Evolutionary conservation across 768 basidiomycete species (phyloP).

Genomic region (Bullera alba): DNA sequence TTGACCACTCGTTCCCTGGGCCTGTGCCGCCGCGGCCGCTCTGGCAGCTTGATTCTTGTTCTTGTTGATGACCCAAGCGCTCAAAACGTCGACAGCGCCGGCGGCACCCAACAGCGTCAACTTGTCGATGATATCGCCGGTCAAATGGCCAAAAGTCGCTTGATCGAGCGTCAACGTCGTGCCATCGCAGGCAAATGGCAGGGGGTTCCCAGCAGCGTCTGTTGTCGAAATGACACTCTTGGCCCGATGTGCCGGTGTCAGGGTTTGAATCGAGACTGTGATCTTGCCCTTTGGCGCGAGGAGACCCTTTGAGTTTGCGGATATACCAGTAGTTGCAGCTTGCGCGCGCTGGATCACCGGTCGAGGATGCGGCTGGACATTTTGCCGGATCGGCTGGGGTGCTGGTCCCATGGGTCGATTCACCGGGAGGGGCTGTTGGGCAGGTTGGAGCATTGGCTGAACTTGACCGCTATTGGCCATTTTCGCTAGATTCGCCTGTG

Average conservation of each 20-base stretch:
- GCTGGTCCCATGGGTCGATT: conserved; percentile 8
- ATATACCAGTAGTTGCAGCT: conserved; percentile 11
- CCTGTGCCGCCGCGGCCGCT: conserved; percentile 10
- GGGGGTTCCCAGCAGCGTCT: conserved; percentile 27
- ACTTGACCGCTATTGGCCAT: no score
- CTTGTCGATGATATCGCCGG: conserved; percentile 29
- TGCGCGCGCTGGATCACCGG: conserved; percentile 4
- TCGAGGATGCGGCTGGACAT: not conserved
- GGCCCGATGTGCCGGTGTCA: conserved; percentile 31
- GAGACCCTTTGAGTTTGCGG: conserved; percentile 16
- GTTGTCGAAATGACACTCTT: conserved; percentile 23
- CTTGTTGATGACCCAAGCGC: conserved; percentile 38
- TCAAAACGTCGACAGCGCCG: conserved; percentile 33
- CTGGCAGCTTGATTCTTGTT: conserved; percentile 24
- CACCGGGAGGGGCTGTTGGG: not conserved
- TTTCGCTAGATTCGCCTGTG: not conserved
- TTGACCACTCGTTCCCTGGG: not conserved
- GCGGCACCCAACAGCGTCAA: conserved; percentile 29
- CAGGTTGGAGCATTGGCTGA: no score
- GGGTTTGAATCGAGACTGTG: conserved; percentile 26
- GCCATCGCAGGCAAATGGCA: conserved; percentile 37
- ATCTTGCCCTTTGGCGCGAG: conserved; percentile 33
- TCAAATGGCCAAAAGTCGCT: conserved; percentile 33
- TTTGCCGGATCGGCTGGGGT: not conserved
- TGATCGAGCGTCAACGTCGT: conserved; percentile 30